Base-by-base conservation (phyloP, 805 yeast species). In the Zygoascus ofunaensis region DNA sequence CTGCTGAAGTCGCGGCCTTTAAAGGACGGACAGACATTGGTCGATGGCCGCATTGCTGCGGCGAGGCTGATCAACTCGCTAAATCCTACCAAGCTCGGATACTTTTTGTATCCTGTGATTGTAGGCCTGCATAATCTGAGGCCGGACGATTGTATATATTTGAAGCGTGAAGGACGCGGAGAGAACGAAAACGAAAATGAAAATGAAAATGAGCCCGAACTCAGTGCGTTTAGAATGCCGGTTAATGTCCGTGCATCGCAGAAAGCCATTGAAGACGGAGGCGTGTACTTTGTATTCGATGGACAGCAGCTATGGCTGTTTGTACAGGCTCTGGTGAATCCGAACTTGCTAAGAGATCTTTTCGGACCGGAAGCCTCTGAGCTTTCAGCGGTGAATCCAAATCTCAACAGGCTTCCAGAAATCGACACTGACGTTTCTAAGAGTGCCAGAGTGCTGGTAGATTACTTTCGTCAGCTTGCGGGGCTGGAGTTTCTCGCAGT, bases 91-190 rank as follows among this genome's bases (percentile, higher is more conserved):
- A 70, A 71, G 41, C 65, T 89, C 18, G 65, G 79, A 19, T 74
- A 73, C 47, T 79, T 77, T 49, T 68, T 92, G 33, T 92, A 89
- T 56, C 97, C 98, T 1, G 78, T 82, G 8, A 67, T 90, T 45
- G 70, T 83, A 26, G 84, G 83, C 34, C 61, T 90, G 21, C 95
- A 87, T 59, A 70, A 74, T 2, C 61, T 85, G 46, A 63, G 64
- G 2, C 81, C 74, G 7, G 66, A 65, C 1, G 94, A 85, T 49
- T 77, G 79, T 36, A n/a, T 42, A 15, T 66, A 67, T 4, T 64
- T 57, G 43, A 74, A 73, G 50, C 63, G 63, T 38, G 63, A 67
- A 34, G 47, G 60, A 35, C 46, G 49, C 45, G 36, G 19, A 7
- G 17, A 4, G 43, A 35, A 17, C 73, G 58, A 36, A 2, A 15